Evolutionary conservation across 352 stramenopile species (phyloP), one percentile per base, ranked within the genome.

Genomic region (Phytophthora pinifolia): DNA sequence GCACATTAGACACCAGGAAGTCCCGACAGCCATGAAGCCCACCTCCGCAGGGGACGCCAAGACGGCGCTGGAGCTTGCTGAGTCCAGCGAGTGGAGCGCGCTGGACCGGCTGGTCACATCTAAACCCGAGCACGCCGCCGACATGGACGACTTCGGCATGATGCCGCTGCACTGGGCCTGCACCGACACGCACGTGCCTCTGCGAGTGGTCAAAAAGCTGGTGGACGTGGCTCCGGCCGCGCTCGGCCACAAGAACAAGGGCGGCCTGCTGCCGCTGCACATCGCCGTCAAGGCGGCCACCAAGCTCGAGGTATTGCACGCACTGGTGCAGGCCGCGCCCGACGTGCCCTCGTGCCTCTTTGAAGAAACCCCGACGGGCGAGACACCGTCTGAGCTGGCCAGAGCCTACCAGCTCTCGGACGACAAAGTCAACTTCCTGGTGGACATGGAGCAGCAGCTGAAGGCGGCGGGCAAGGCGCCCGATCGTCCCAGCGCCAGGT

Each of bases 91-190:
- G 29, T 93, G 83, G 83, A 67, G 65, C 32, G 70, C 80, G 52
- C 69, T 93, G 34, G 70, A 86, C 47, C 74, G 72, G 17, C 72
- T 88, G 43, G 55, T 93, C 49, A 63, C 67, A 8, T 63, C 63
- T 9, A 44, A 81, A 20, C 62, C 78, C 6, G 66, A 76, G 58
- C 70, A 67, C 65, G 83, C 83, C 18, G 72, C 89, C 39, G 79
- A 91, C 50, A 74, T 79, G 54, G 83, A 94, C 66, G 84, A 94
- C 70, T 92, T 90, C 51, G 84, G 82, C 56, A 94, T 94, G 84
- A 83, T 88, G 66, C 77, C 82, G 46, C 67, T 94, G 46, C 84
- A 94, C 65, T 94, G 84, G 84, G 74, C 80, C 35, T 94, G 84
- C 65, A 92, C 82, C 0, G 84, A 88, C 43, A 75, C 69, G 30